These are phyloP conservation scores for Entamoeba nuttalli DNA, from an alignment of 208 protist species.

Conservation along the genomic window DNA sequence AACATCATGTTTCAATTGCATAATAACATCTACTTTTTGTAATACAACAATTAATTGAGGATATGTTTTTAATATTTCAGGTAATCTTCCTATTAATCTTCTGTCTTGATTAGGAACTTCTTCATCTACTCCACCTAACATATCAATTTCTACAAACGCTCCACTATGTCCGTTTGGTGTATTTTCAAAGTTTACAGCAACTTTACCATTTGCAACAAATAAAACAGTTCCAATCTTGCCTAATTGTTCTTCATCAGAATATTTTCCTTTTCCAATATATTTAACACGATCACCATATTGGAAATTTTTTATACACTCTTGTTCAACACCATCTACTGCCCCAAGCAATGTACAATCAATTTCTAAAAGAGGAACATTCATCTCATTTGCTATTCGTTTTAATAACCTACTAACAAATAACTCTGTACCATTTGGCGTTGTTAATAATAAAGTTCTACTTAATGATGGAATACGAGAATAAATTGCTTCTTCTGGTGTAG, in stretches of 20 bases:
- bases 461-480: not conserved
- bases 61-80: not conserved
- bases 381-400: not conserved
- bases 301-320: not conserved
- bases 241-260: not conserved
- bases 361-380: not conserved
- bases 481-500: not conserved
- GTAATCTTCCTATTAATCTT: not conserved
- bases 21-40: not conserved
- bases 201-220: not conserved
- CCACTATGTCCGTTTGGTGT: not conserved
- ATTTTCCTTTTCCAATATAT: not conserved
- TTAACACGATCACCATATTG: not conserved
- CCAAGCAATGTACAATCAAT: not conserved
- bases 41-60: not conserved
- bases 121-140: not conserved
- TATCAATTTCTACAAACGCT: not conserved
- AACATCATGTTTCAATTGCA: not conserved
- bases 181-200: not conserved
- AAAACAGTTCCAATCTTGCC: not conserved
- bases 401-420: not conserved
- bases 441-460: not conserved
- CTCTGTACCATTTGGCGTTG: not conserved
- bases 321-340: not conserved
- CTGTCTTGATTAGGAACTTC: not conserved